These are phyloP conservation scores for Fomitopsis schrenkii DNA, from an alignment of 1,284 basidiomycete genomes.

Conservation along the genomic window DNA sequence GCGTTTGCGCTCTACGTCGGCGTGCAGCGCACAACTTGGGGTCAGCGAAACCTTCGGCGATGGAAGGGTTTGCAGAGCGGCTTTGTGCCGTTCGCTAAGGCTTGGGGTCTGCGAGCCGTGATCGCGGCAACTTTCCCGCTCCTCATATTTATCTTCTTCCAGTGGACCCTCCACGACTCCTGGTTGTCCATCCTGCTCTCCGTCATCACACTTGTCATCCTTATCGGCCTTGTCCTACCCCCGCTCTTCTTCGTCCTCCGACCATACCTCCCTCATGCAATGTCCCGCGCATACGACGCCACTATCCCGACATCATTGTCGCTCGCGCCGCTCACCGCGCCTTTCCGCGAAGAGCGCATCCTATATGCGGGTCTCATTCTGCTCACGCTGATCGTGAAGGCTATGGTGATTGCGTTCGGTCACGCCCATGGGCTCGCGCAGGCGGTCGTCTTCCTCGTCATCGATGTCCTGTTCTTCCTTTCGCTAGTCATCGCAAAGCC, in stretches of 20 bases:
- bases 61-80: conserved; percentile 1
- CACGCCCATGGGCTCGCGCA: conserved; percentile 65
- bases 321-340: conserved; percentile 49
- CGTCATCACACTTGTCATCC: conserved; percentile 58
- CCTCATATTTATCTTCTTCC: conserved; percentile 76
- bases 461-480: conserved; percentile 63
- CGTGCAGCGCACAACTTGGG: conserved; percentile 26
- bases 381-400: conserved; percentile 54
- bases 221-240: conserved; percentile 44
- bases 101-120: conserved; percentile 57
- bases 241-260: conserved; percentile 43
- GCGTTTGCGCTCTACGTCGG: conserved; percentile 42
- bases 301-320: conserved; percentile 19
- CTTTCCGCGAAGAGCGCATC: conserved; percentile 52
- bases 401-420: conserved; percentile 74
- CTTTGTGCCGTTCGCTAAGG: conserved; percentile 45
- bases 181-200: conserved; percentile 73
- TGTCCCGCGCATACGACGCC: conserved; percentile 32
- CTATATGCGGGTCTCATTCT: conserved; percentile 56
- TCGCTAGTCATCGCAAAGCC: conserved; percentile 53
- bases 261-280: conserved; percentile 26
- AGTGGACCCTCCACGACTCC: conserved; percentile 86
- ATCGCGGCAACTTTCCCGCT: conserved; percentile 67
- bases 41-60: conserved; percentile 18
- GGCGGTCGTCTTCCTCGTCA: conserved; percentile 62